Percentiles rank a stretch among this genome's conserved stretches.
Evolutionary conservation across 2,329 filamentous ascomycete species (phyloP).

Genomic region (Ceratocystis diversiconidia): DNA sequence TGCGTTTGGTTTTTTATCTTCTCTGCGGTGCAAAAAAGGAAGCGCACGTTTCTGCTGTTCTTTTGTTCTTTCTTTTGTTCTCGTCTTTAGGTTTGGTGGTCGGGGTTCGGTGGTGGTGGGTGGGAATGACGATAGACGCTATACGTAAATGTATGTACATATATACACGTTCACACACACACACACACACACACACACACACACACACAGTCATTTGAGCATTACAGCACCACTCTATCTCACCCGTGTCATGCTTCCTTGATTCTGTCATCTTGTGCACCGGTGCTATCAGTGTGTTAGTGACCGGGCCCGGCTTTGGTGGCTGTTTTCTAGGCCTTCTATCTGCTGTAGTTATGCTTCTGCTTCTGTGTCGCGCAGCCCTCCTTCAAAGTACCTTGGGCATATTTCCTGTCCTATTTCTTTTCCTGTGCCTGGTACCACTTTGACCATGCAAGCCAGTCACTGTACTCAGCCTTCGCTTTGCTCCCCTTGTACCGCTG

Average conservation of each 20-base stretch:
- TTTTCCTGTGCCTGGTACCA: conserved; percentile 42
- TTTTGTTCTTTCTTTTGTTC: conserved; percentile 4
- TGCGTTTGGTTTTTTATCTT: conserved; percentile 2
- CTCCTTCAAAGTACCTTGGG: neutral
- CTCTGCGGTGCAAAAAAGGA: conserved; percentile 9
- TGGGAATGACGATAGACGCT: conserved; percentile 16
- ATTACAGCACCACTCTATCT: neutral
- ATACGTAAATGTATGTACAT: conserved; percentile 14
- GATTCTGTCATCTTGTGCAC: too few species aligned
- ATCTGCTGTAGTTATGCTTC: neutral
- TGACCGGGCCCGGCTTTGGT: neutral
- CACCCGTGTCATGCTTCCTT: too few species aligned
- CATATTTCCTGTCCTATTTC: neutral
- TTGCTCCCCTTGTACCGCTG: conserved; percentile 80
- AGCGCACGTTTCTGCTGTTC: conserved; percentile 7
- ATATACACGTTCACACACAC: conserved; percentile 1
- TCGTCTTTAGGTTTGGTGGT: neutral
- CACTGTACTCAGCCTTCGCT: conserved; percentile 51
- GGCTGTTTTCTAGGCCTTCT: neutral
- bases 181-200: neutral
- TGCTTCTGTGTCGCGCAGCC: conserved; percentile 3
- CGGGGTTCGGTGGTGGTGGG: neutral
- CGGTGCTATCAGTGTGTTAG: too few species aligned
- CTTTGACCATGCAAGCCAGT: conserved; percentile 67
- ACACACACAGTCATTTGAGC: neutral